Evolutionary conservation across 805 yeast genomes (phyloP).

Genomic region (Candida chilensis): DNA sequence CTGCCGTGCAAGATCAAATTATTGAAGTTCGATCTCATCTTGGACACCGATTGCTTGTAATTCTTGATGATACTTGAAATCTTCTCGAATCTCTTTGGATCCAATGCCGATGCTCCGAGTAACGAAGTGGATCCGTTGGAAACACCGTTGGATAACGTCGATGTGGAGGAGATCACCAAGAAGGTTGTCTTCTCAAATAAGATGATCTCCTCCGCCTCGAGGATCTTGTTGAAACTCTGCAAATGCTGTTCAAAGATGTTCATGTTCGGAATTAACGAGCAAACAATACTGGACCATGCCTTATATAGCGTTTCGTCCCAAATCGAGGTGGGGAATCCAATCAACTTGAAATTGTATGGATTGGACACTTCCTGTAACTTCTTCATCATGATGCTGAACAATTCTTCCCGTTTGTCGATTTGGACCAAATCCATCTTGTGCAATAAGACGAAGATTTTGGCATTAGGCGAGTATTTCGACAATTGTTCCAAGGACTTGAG

Average conservation of each 20-base stretch:
- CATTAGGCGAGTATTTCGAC: slow-evolving; percentile 79
- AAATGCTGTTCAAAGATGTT: slow-evolving; percentile 68
- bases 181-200: slow-evolving; percentile 92
- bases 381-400: slow-evolving; percentile 77
- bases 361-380: slow-evolving; percentile 68
- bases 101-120: slow-evolving; percentile 32
- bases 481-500: slow-evolving; percentile 74
- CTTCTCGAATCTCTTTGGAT: slow-evolving; percentile 91
- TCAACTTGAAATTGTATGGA: slow-evolving; percentile 53
- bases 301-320: slow-evolving; percentile 96
- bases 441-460: slow-evolving; percentile 81
- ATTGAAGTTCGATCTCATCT: slow-evolving; percentile 76
- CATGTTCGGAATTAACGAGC: slow-evolving; percentile 92
- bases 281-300: slow-evolving; percentile 96
- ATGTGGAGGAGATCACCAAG: slow-evolving; percentile 61
- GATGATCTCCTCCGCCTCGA: slow-evolving; percentile 85
- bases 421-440: slow-evolving; percentile 97
- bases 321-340: slow-evolving; percentile 90
- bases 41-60: slow-evolving; percentile 85
- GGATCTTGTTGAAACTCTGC: slow-evolving; percentile 57
- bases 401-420: slow-evolving; percentile 72
- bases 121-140: too few species aligned
- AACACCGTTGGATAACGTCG: slow-evolving; percentile 11
- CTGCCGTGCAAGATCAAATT: slow-evolving; percentile 63
- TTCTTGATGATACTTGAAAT: slow-evolving; percentile 91